Conservation (phyloP, 176 grass and related monocot genomes). For the Oryza nivara region DNA sequence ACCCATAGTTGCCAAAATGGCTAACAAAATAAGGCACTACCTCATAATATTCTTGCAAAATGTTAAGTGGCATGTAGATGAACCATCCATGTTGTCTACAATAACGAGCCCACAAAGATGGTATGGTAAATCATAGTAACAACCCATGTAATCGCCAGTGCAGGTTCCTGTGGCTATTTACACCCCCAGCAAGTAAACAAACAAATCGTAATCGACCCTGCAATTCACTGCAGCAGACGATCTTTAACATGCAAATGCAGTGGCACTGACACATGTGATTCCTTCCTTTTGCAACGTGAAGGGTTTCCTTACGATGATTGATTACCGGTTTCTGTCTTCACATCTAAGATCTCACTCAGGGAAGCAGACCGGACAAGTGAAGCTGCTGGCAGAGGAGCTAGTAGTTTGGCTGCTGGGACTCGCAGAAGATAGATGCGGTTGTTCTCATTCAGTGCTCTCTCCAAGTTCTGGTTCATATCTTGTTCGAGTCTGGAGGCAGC, state of each 20-base stretch:
- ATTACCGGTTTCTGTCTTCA: slow-evolving; percentile 36
- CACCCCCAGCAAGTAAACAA: background rate
- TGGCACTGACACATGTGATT: background rate
- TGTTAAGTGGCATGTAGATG: background rate
- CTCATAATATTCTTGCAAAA: background rate
- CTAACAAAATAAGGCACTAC: background rate
- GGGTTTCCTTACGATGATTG: slow-evolving; percentile 14
- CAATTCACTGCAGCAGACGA: background rate
- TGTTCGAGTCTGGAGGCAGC: slow-evolving; percentile 51
- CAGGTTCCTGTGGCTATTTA: slow-evolving; percentile 2
- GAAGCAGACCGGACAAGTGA: slow-evolving; percentile 53
- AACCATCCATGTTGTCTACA: background rate
- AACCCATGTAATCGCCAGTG: background rate
- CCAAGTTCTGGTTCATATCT: slow-evolving; percentile 54
- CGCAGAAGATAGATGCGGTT: slow-evolving; percentile 59
- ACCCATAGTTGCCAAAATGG: background rate
- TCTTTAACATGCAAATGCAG: slow-evolving; percentile 4
- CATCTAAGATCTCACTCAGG: slow-evolving; percentile 41
- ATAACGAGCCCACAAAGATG: background rate
- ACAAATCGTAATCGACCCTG: background rate
- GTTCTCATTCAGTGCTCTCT: slow-evolving; percentile 62
- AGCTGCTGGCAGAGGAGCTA: slow-evolving; percentile 53
- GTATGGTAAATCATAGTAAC: background rate
- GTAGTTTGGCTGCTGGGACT: slow-evolving; percentile 38
- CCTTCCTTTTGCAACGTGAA: background rate